Base-by-base conservation (phyloP, 2,329 filamentous ascomycete genomes). In the Cadophora gregata region DNA sequence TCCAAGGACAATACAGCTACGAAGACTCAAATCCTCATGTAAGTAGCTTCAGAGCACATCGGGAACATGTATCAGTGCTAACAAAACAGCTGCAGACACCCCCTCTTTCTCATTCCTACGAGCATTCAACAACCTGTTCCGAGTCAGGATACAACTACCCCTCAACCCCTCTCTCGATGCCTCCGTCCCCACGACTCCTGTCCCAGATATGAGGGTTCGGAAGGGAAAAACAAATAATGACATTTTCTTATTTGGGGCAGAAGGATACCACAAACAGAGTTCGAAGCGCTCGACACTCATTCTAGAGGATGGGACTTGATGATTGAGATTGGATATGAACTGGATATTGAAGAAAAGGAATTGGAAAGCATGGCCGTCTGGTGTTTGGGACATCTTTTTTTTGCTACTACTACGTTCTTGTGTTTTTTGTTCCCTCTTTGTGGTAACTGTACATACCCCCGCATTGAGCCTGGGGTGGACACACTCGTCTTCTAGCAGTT, bases 51-150 rank as follows among this genome's bases (percentile, higher is more conserved):
- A 61, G 58, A 10, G 50, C 3, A 53, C 19, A 19, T 10, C 47
- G 21, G 21, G 14, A 33, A n/a, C 25, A 12, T 1, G 8, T 29
- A 59, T 45, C 27, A 16, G 16, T 36, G 9, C 66, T 67, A 65
- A 67, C 33, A 55, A 19, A 19, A 8, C 12, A 31, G 47, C 58
- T 45, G 36, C 81, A 93, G 91, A 93, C 91, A 79, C 91, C 91
- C 80, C 89, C 91, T 76, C 86, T 93, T 74, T 91, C 89, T 75
- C 89, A 91, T 77, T 90, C 88, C 31, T 91, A 88, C 78, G 89
- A 91, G 74, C 86, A 88, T 77, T 92, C 89, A 62, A 81, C 85
- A 68, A 84, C 82, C 74, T 87, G 86, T 78, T 89, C 86, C 36
- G 87, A 89, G 73, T 81, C 84, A 68, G 84, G 85, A 66, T 88